phyloP scores from a whole-genome alignment of 2,329 filamentous ascomycete species.

The Pyricularia pennisetigena region DNA sequence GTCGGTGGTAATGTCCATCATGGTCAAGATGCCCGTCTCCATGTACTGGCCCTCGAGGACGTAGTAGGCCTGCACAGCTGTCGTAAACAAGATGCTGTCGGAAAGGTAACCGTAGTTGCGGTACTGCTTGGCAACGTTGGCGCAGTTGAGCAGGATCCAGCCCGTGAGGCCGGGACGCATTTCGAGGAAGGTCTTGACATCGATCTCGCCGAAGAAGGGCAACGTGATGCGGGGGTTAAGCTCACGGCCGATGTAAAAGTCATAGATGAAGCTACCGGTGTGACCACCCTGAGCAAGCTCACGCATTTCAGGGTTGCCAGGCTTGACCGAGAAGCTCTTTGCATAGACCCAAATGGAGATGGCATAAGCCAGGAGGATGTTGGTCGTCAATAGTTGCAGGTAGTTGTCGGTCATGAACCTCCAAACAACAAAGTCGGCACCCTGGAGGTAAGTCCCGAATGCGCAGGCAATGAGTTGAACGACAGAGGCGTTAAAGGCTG shows the following conservation, averaged over 20 bases:
- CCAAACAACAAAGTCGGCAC: conserved; percentile 74
- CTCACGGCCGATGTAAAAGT: conserved; percentile 88
- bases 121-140: conserved; percentile 77
- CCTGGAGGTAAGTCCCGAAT: conserved; percentile 62
- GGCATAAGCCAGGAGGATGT: conserved; percentile 60
- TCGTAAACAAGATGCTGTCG: conserved; percentile 70
- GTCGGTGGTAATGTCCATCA: conserved; percentile 82
- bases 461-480: conserved; percentile 57
- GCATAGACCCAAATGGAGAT: conserved; percentile 68
- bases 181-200: conserved; percentile 79
- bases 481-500: conserved; percentile 63
- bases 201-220: conserved; percentile 68
- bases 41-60: conserved; percentile 74
- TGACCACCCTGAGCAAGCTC: conserved; percentile 71
- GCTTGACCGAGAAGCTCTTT: conserved; percentile 66
- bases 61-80: conserved; percentile 68
- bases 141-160: conserved; percentile 73
- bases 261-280: conserved; percentile 73
- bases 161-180: conserved; percentile 76
- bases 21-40: conserved; percentile 76
- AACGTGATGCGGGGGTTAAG: conserved; percentile 72
- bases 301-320: conserved; percentile 56
- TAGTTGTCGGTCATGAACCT: conserved; percentile 84
- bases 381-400: conserved; percentile 69
- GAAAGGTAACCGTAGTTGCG: conserved; percentile 68